These are phyloP conservation scores for Fusarium chaquense DNA, from an alignment of 2,329 filamentous ascomycete genomes.

Conservation along the genomic window DNA sequence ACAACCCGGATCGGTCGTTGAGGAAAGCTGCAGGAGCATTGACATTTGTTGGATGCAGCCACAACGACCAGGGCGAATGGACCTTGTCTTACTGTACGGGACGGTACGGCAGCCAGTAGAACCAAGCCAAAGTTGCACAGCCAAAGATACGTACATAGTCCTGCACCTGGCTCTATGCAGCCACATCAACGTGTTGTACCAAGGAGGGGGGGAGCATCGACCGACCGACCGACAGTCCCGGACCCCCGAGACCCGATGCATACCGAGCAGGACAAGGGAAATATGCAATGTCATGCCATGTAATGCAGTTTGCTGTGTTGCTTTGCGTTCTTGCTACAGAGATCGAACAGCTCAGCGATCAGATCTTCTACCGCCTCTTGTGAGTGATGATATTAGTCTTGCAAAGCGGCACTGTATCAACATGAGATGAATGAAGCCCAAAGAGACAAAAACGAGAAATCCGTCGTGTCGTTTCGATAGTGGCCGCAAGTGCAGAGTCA, in stretches of 20 bases:
- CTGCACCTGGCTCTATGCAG: slow-evolving; percentile 12
- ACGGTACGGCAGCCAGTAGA: background rate
- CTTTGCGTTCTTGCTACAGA: background rate
- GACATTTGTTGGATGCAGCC: slow-evolving; percentile 17
- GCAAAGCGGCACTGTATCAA: background rate
- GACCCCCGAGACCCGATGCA: slow-evolving; percentile 21
- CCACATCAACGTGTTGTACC: slow-evolving; percentile 17
- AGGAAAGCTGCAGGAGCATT: background rate
- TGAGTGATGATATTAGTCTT: background rate
- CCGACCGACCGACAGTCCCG: slow-evolving; percentile 25
- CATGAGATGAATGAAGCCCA: background rate
- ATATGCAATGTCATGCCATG: background rate
- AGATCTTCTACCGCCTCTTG: background rate
- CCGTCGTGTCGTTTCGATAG: slow-evolving; percentile 24
- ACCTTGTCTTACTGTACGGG: background rate
- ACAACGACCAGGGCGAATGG: background rate
- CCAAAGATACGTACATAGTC: slow-evolving; percentile 10
- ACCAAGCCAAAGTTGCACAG: slow-evolving; percentile 15
- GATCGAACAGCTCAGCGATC: background rate
- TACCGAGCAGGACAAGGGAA: background rate
- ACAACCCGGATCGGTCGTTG: background rate
- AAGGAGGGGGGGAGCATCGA: slow-evolving; percentile 3
- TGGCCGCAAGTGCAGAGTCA: slow-evolving; percentile 8
- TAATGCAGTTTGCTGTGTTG: background rate
- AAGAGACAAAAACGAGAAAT: background rate